Evolutionary conservation across 768 basidiomycete species (phyloP).

Genomic region (Naganishia kalamii): DNA sequence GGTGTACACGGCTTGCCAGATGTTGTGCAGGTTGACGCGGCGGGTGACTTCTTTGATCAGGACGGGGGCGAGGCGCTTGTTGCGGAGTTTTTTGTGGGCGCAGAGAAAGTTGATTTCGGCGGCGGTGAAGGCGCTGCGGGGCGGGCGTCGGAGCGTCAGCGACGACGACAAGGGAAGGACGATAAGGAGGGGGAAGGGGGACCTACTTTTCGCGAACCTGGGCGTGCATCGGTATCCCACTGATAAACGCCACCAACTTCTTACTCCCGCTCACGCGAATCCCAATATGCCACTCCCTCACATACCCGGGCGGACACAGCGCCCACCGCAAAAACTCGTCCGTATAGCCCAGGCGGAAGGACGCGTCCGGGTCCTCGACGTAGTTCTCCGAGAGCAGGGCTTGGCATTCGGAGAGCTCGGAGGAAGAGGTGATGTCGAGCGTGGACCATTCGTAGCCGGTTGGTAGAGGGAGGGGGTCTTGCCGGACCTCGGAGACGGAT

Average conservation of each 20-base stretch:
- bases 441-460: constrained; percentile 87
- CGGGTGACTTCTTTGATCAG: constrained; percentile 96
- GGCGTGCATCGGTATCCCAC: constrained; percentile 78
- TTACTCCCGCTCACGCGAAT: constrained; percentile 83
- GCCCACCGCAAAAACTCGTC: constrained; percentile 95
- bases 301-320: constrained; percentile 84
- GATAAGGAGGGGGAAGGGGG: not conserved
- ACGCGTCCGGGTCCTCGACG: constrained; percentile 90
- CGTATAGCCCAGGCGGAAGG: constrained; percentile 94
- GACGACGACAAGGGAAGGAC: not conserved
- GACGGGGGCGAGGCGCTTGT: constrained; percentile 88
- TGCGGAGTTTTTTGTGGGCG: constrained; percentile 92
- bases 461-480: constrained; percentile 80
- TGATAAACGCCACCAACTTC: constrained; percentile 94
- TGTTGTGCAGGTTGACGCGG: constrained; percentile 75
- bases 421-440: constrained; percentile 69
- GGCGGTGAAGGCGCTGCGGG: constrained; percentile 58
- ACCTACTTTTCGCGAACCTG: constrained; percentile 78
- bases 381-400: constrained; percentile 87
- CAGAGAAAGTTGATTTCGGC: constrained; percentile 97
- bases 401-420: constrained; percentile 81
- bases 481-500: constrained; percentile 68
- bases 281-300: constrained; percentile 91
- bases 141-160: not conserved
- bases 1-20: constrained; percentile 97